A percentile compares a stretch with the other conserved stretches of the same genome.
Conservation (phyloP, 345 rosid species). For the Melastoma malabathricum region DNA sequence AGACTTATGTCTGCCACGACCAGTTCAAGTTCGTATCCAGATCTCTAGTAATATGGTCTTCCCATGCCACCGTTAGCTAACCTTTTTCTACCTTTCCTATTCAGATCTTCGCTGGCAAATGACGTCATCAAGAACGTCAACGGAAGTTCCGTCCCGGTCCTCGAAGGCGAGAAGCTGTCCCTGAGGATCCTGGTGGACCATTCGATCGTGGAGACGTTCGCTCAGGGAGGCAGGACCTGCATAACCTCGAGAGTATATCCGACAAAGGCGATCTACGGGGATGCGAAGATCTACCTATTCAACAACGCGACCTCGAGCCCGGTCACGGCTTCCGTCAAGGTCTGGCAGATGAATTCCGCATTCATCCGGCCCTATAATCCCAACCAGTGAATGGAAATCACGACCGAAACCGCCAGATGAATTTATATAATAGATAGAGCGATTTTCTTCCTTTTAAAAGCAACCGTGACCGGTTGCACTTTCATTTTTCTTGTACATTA, state of each 20-base stretch:
- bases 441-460: too few relatives aligned
- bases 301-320: conserved; percentile 68
- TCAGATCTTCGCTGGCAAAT: conserved; percentile 56
- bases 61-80: neutral
- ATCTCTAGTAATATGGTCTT: neutral
- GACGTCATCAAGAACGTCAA: conserved; percentile 39
- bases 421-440: too few relatives aligned
- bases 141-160: conserved; percentile 58
- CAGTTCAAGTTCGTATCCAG: conserved; percentile 34
- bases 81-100: neutral
- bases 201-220: conserved; percentile 83
- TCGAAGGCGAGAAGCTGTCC: conserved; percentile 44
- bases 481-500: too few relatives aligned
- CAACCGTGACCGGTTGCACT: too few relatives aligned
- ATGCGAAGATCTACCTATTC: conserved; percentile 60
- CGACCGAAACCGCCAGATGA: neutral
- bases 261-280: conserved; percentile 77
- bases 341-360: conserved; percentile 81
- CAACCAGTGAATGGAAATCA: neutral
- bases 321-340: conserved; percentile 50
- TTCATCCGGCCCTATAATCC: conserved; percentile 40
- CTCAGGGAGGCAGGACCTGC: conserved; percentile 70
- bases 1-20: conserved; percentile 69
- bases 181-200: conserved; percentile 91
- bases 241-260: conserved; percentile 81